These are phyloP conservation scores for Kalmanozyma brasiliensis DNA, from an alignment of 1,284 basidiomycete genomes.

Conservation along the genomic window DNA sequence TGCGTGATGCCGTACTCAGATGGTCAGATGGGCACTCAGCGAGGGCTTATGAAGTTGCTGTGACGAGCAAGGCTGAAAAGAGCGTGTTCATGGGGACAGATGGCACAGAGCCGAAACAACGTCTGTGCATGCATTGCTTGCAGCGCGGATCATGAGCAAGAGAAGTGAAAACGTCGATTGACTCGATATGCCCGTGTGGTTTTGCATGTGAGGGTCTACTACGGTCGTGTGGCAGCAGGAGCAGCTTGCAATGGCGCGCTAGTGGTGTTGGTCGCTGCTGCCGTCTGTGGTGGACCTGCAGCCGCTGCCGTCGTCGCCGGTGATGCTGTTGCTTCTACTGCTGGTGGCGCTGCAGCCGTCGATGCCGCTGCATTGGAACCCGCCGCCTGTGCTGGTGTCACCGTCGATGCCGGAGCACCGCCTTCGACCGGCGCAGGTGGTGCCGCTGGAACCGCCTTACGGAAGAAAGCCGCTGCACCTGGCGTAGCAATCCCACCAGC, in stretches of 20 bases:
- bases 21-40: background rate
- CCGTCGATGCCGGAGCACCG: background rate
- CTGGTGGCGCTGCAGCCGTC: slow-evolving; percentile 7
- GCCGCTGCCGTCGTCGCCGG: background rate
- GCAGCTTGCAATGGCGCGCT: slow-evolving; percentile 16
- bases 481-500: slow-evolving; percentile 43
- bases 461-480: slow-evolving; percentile 40
- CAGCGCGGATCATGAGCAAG: no score
- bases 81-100: no score
- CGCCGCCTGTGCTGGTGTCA: background rate
- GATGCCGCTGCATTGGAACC: slow-evolving; percentile 1
- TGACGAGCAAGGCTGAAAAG: no score
- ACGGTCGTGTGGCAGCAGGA: slow-evolving; percentile 1
- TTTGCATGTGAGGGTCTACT: background rate
- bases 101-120: no score
- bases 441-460: slow-evolving; percentile 12
- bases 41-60: slow-evolving; percentile 1
- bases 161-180: no score
- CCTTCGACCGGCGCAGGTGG: background rate
- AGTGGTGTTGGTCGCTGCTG: slow-evolving; percentile 1
- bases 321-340: slow-evolving; percentile 1
- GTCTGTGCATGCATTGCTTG: no score
- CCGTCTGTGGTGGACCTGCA: slow-evolving; percentile 6
- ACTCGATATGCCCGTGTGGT: no score
- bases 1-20: no score